Evolutionary conservation across 176 grass and related monocot species (phyloP).

Genomic region (Leersia perrieri): DNA sequence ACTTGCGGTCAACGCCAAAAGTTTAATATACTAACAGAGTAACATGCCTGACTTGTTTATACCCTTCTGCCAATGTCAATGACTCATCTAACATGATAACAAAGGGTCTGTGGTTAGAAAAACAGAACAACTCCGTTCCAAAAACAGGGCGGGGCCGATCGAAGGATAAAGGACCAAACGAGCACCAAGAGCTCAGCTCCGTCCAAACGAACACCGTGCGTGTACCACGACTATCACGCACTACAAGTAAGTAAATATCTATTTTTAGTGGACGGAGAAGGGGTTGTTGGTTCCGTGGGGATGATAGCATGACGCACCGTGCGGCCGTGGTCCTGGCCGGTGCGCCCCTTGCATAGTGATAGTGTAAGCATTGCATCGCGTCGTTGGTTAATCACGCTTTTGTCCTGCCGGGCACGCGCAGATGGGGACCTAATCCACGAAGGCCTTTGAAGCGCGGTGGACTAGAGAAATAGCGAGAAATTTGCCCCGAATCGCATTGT

Average conservation of each 20-base stretch:
- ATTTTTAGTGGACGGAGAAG: constrained; percentile 24
- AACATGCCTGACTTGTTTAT: too few species aligned
- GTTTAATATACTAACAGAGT: too few species aligned
- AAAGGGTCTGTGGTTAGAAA: too few species aligned
- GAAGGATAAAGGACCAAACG: neutral
- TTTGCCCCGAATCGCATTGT: neutral
- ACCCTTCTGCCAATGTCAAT: too few species aligned
- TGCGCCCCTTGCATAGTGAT: too few species aligned
- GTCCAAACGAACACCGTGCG: neutral
- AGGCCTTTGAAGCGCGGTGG: neutral
- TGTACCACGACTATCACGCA: too few species aligned
- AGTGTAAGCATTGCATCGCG: neutral
- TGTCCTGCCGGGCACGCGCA: neutral
- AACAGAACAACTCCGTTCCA: too few species aligned
- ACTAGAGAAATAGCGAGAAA: neutral
- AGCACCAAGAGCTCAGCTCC: neutral
- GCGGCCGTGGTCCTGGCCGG: constrained; percentile 17
- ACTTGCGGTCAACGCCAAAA: too few species aligned
- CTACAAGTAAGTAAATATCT: too few species aligned
- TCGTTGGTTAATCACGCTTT: neutral
- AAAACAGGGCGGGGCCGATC: too few species aligned
- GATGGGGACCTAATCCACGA: neutral
- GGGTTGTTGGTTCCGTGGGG: neutral
- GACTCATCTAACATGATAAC: too few species aligned
- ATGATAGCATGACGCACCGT: neutral